phyloP scores from a whole-genome alignment of 2,329 filamentous ascomycete genomes.

The Phialocephala sp. region DNA sequence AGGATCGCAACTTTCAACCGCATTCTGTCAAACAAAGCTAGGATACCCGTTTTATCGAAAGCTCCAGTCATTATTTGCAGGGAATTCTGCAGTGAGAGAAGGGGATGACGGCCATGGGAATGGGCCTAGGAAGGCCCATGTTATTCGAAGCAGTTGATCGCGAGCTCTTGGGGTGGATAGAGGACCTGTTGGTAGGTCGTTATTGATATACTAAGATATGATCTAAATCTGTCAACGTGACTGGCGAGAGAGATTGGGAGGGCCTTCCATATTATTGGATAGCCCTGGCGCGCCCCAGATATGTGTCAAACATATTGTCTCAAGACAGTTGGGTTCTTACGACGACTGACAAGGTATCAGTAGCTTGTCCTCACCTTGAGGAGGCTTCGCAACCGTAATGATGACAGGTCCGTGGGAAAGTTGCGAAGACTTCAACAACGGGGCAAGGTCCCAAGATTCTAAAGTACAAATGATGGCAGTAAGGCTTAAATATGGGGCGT shows the following conservation, averaged over 20 bases:
- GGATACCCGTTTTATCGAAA: too few species aligned
- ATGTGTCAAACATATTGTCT: background rate
- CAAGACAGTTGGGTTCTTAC: background rate
- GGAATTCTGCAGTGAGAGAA: background rate
- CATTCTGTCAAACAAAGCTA: too few species aligned
- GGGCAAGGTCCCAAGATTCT: background rate
- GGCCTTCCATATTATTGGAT: background rate
- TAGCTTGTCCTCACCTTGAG: background rate
- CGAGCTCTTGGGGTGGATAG: background rate
- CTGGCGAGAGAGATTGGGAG: background rate
- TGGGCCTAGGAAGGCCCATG: too few species aligned
- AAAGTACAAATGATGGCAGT: background rate
- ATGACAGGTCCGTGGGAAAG: background rate
- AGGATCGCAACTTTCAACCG: background rate
- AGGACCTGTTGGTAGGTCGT: background rate
- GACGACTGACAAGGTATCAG: background rate
- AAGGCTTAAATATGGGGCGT: background rate
- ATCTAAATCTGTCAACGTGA: background rate
- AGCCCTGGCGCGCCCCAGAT: background rate
- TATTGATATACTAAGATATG: background rate
- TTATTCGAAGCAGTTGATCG: too few species aligned
- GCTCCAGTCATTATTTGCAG: background rate
- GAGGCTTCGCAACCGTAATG: background rate
- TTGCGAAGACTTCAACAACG: background rate
- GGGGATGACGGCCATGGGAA: too few species aligned